These are phyloP conservation scores for Cardamine resedifolia DNA, from an alignment of 345 rosid species.

Conservation along the genomic window DNA sequence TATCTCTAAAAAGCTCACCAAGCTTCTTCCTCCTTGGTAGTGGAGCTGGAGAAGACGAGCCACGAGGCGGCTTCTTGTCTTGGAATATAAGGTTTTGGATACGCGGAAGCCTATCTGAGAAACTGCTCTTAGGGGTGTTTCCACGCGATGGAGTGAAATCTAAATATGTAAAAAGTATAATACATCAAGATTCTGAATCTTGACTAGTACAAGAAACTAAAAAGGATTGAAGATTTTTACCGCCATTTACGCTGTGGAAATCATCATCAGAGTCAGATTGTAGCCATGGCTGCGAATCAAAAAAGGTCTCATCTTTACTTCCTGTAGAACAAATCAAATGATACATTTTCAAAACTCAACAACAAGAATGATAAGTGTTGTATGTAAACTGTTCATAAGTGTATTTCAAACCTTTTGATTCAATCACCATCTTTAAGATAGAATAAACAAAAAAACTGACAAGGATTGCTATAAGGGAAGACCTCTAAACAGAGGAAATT, in stretches of 20 bases:
- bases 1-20: constrained; percentile 68
- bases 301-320: constrained; percentile 79
- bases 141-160: constrained; percentile 95
- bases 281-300: constrained; percentile 74
- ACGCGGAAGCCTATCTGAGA: constrained; percentile 49
- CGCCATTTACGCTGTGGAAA: constrained; percentile 91
- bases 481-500: not conserved
- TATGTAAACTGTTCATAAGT: not conserved
- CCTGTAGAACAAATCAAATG: constrained; percentile 48
- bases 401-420: constrained; percentile 20
- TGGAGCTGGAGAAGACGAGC: constrained; percentile 44
- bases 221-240: constrained; percentile 29
- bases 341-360: not conserved
- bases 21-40: constrained; percentile 70
- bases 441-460: not conserved
- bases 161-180: constrained; percentile 17
- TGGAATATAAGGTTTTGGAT: constrained; percentile 31
- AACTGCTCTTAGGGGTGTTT: constrained; percentile 65
- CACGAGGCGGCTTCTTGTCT: constrained; percentile 40
- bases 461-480: not conserved
- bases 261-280: constrained; percentile 94
- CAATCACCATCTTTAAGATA: constrained; percentile 6
- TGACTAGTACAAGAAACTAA: not conserved
- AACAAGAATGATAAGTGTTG: not conserved
- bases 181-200: not conserved